Conservation (phyloP, 169 alveolate species). For the Babesia ovis region DNA sequence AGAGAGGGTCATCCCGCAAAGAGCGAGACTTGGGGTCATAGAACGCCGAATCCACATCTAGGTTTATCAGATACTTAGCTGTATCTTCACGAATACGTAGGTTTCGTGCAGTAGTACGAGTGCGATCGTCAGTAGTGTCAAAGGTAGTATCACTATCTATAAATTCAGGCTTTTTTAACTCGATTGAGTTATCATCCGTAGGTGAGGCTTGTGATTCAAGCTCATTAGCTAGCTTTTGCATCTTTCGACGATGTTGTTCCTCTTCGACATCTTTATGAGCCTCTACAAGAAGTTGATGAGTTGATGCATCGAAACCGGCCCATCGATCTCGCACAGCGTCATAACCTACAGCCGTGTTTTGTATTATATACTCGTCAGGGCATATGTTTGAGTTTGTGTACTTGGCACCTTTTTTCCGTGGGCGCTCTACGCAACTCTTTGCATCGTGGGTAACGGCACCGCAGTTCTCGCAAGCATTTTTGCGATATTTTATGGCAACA, state of each 20-base stretch:
- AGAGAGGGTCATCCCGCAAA: conserved; percentile 91
- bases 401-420: conserved; percentile 95
- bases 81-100: conserved; percentile 96
- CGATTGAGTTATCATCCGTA: background rate
- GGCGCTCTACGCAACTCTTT: conserved; percentile 96
- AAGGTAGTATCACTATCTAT: conserved; percentile 33
- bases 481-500: conserved; percentile 80
- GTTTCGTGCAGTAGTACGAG: conserved; percentile 82
- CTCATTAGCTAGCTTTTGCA: conserved; percentile 69
- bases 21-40: conserved; percentile 96
- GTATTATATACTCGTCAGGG: conserved; percentile 89
- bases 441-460: conserved; percentile 97
- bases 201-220: conserved; percentile 1
- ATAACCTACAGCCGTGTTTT: conserved; percentile 81
- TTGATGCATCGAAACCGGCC: conserved; percentile 93
- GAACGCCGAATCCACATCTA: conserved; percentile 92
- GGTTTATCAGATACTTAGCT: conserved; percentile 92
- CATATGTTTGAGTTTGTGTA: conserved; percentile 86
- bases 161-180: background rate
- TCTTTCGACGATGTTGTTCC: conserved; percentile 81
- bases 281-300: conserved; percentile 82
- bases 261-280: conserved; percentile 88
- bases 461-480: conserved; percentile 99
- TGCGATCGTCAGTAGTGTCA: conserved; percentile 44
- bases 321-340: conserved; percentile 97